These are phyloP conservation scores for Tephrocybe sp. DNA, from an alignment of 768 basidiomycete species.

Conservation along the genomic window DNA sequence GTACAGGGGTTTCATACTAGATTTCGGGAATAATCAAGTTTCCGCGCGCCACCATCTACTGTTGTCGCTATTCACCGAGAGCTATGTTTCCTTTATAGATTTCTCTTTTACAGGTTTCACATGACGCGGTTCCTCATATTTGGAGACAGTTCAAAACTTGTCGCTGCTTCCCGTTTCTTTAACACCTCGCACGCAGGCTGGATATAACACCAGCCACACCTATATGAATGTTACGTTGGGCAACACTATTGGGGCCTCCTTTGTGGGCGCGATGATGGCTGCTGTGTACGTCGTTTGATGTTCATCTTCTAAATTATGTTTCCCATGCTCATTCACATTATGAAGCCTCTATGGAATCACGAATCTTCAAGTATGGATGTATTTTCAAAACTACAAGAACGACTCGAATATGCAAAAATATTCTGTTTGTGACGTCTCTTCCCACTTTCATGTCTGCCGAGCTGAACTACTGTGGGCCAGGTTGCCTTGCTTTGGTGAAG, in stretches of 20 bases:
- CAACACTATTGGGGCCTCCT: constrained; percentile 27
- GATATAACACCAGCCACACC: neutral
- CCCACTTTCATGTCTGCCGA: neutral
- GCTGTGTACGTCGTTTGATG: constrained; percentile 21
- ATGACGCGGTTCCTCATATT: too few relatives aligned
- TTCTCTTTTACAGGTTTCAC: too few relatives aligned
- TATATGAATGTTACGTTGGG: constrained; percentile 16
- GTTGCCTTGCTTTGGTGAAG: constrained; percentile 20
- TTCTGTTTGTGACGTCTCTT: constrained; percentile 12
- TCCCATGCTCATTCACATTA: neutral
- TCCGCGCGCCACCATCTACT: too few relatives aligned
- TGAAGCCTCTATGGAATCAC: constrained; percentile 20
- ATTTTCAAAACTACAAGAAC: constrained; percentile 20
- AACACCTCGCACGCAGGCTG: neutral
- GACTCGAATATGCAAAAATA: constrained; percentile 20
- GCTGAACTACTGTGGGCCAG: constrained; percentile 1
- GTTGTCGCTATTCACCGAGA: too few relatives aligned
- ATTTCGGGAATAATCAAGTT: too few relatives aligned
- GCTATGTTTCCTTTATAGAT: too few relatives aligned
- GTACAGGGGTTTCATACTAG: too few relatives aligned
- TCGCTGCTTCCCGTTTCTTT: neutral
- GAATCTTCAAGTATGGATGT: constrained; percentile 22
- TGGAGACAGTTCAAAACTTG: neutral
- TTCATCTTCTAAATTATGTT: neutral
- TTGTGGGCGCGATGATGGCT: constrained; percentile 24